Evolutionary conservation across 495 filamentous ascomycete genomes (phyloP).

Genomic region (Cairneyella variabilis): DNA sequence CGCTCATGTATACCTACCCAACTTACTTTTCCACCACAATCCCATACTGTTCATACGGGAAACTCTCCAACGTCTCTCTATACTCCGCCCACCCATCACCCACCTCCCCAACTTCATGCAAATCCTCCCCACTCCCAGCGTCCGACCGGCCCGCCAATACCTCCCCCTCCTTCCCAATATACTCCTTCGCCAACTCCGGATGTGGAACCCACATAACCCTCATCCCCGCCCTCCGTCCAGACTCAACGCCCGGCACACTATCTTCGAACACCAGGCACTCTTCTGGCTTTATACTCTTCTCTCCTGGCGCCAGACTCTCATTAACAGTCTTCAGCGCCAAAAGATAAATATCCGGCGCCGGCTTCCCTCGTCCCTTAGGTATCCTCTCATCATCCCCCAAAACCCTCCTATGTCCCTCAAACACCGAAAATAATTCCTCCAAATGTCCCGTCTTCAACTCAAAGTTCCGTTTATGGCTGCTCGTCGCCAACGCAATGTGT

Average conservation of each 20-base stretch:
- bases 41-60: constrained; percentile 71
- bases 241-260: constrained; percentile 86
- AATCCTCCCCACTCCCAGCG: constrained; percentile 49
- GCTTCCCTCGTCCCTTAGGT: constrained; percentile 77
- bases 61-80: constrained; percentile 57
- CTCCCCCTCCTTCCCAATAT: constrained; percentile 68
- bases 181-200: constrained; percentile 70
- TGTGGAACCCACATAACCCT: constrained; percentile 92
- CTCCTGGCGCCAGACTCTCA: constrained; percentile 55
- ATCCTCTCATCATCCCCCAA: constrained; percentile 87
- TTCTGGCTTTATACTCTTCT: constrained; percentile 67
- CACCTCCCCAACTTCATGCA: constrained; percentile 51
- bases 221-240: constrained; percentile 90
- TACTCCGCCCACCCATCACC: constrained; percentile 74
- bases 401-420: constrained; percentile 64
- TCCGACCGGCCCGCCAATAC: constrained; percentile 82
- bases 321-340: constrained; percentile 87
- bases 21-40: constrained; percentile 34
- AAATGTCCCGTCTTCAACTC: constrained; percentile 76
- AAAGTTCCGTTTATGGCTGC: constrained; percentile 67
- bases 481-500: constrained; percentile 85
- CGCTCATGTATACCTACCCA: not conserved
- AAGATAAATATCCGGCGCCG: constrained; percentile 91
- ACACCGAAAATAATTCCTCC: constrained; percentile 65
- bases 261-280: constrained; percentile 98